phyloP scores from a whole-genome alignment of 78 protist species.

The Dictyostelium purpureum region DNA sequence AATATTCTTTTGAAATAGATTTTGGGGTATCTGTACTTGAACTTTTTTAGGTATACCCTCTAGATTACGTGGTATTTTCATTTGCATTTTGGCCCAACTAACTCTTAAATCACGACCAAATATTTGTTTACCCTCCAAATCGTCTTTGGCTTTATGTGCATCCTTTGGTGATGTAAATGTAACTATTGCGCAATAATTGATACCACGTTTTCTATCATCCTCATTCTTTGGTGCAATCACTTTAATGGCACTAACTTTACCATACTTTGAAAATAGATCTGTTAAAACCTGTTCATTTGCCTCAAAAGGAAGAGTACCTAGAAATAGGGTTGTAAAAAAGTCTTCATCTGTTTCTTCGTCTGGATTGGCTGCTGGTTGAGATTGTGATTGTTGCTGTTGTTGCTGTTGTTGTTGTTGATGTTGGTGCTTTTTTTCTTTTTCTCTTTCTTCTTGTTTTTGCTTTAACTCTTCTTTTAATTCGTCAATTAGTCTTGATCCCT shows the following conservation, averaged over 20 bases:
- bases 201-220: slow-evolving; percentile 21
- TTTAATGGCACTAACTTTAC: background rate
- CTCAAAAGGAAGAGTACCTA: slow-evolving; percentile 10
- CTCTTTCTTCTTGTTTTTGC: slow-evolving; percentile 47
- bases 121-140: background rate
- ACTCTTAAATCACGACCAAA: slow-evolving; percentile 34
- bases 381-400: background rate
- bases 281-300: background rate
- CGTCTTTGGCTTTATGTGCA: slow-evolving; percentile 21
- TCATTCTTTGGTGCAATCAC: slow-evolving; percentile 36
- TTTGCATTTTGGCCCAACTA: slow-evolving; percentile 45
- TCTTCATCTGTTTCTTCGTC: background rate
- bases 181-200: slow-evolving; percentile 31
- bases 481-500: slow-evolving; percentile 24
- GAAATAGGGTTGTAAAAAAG: slow-evolving; percentile 30
- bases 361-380: background rate
- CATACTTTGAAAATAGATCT: slow-evolving; percentile 5
- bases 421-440: background rate
- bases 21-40: slow-evolving; percentile 9
- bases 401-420: background rate
- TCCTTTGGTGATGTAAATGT: background rate
- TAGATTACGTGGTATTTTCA: background rate
- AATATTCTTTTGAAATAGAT: background rate
- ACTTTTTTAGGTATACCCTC: background rate
- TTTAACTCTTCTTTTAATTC: slow-evolving; percentile 44